Conservation (phyloP, 176 grass and related monocot species). For the Chrysopogon serrulatus region DNA sequence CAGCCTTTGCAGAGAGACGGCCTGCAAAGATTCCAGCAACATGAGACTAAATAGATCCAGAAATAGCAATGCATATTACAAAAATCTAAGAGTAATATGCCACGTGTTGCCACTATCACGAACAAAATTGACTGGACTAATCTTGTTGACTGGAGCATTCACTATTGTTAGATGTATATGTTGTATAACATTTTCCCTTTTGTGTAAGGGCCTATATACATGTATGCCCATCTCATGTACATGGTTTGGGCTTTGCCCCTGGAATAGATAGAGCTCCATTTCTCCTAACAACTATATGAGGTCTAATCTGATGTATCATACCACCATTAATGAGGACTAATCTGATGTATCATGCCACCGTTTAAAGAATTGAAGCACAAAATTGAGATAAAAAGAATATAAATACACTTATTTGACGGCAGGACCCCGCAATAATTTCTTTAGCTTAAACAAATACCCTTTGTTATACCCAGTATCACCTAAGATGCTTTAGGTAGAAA, state of each 20-base stretch:
- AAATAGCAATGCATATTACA: neutral
- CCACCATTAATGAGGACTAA: neutral
- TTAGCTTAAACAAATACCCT: neutral
- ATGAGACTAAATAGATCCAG: constrained; percentile 13
- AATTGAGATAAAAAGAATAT: neutral
- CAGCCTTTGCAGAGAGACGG: constrained; percentile 81
- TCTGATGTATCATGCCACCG: neutral
- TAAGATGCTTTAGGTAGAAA: neutral
- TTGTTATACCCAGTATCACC: neutral
- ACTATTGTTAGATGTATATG: too few species aligned
- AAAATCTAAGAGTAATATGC: neutral
- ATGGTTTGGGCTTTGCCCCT: too few species aligned
- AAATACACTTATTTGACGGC: neutral
- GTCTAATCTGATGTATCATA: too few species aligned
- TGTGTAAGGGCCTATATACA: too few species aligned
- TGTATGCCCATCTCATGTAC: too few species aligned
- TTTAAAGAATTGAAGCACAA: neutral
- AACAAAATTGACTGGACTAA: neutral
- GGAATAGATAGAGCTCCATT: too few species aligned
- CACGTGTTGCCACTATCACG: neutral
- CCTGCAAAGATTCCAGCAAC: constrained; percentile 36
- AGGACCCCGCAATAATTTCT: neutral
- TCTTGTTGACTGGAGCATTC: neutral
- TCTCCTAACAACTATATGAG: too few species aligned
- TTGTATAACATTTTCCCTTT: too few species aligned